Base-by-base conservation (phyloP, 2,329 filamentous ascomycete species). In the Aspergillus quadricinctus region DNA sequence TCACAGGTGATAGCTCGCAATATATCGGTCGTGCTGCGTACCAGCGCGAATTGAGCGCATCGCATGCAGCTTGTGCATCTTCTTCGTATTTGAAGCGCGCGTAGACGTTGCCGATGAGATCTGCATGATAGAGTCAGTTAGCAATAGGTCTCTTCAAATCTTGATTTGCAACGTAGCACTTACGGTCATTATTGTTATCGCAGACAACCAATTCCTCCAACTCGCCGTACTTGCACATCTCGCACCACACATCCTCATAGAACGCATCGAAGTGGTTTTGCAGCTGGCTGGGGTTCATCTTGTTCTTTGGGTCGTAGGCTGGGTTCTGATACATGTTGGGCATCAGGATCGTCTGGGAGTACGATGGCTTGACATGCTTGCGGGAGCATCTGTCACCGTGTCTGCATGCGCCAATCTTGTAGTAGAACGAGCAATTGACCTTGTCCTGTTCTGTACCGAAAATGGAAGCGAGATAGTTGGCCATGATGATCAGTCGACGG, bases 1-100 rank as follows among this genome's bases (percentile, higher is more conserved):
- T 99, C 55, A 99, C 94, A 66, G 94, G 94, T 53, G 88, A 92
- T 55, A 99, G 81, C 78, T 99, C 94, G 85, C 93, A 97, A 81
- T 99, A 99, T 76, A 99, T 96, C 62, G 94, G 94, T 53, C 94
- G 84, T 21, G 90, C 94, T 59, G 94, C 93, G 78, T 99, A 99
- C 94, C 94, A 99, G 69, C 94, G 88, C 56, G 84, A 87, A 77
- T 97, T 99, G 66, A 97, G 85, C 59, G 88, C 88, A 77, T 97
- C 94, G 82, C 93, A 97, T 59, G 94, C 94, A 62, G 86, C 85
- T 75, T 97, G 92, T 52, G 94, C 92, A 54, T 88, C 88, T 76
- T 99, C 94, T 83, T 99, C 94, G 83, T 97, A 99, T 79, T 99
- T 99, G 88, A 97, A 99, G 66, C 94, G 91, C 52, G 94, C 94